Evolutionary conservation across 2,329 filamentous ascomycete species (phyloP), one percentile per base, ranked within the genome.

Genomic region (Setomelanomma holmii): DNA sequence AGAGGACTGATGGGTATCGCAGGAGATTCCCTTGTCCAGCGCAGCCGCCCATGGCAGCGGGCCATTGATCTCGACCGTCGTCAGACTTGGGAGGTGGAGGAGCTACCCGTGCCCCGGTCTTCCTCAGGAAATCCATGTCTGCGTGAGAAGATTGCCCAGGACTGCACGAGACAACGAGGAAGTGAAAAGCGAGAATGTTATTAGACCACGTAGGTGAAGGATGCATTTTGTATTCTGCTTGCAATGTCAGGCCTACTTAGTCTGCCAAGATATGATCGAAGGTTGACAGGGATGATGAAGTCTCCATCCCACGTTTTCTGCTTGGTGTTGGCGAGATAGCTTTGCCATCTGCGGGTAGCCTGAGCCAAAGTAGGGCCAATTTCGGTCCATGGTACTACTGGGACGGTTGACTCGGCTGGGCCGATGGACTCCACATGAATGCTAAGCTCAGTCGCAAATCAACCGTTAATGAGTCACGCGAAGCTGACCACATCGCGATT

Each of bases 11-110:
- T 2, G 83, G 83, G 53, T 85, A 85, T 22, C 83, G 77, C 17
- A 85, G 75, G 20, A 85, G 74, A 61, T 85, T 85, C 22, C 83
- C 83, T 73, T 84, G 82, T 41, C 83, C 83, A 1, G 81, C 82
- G 58, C 80, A 83, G 44, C 83, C 83, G 38, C 83, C 82, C 82
- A 85, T 84, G 2, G 82, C 79, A 16, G 83, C 82, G 21, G 80
- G 80, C 82, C 82, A 85, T 58, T 83, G 79, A 67, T 84, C 82
- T 49, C 77, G 74, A 4, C 76, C 76, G 63, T 79, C 76, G 21
- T 72, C 74, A 1, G 74, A 62, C 64, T 64, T 77, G 51, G 53
- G 54, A 16, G 68, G 54, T 12, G 65, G 58, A 14, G 75, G 74
- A 16, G 72, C 72, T 11, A 77, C 48, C 61, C 67, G 76, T 27